Evolutionary conservation across 257 asterid genomes (phyloP), one percentile per base, ranked within the genome.

Genomic region (Ligustrum vulgare): DNA sequence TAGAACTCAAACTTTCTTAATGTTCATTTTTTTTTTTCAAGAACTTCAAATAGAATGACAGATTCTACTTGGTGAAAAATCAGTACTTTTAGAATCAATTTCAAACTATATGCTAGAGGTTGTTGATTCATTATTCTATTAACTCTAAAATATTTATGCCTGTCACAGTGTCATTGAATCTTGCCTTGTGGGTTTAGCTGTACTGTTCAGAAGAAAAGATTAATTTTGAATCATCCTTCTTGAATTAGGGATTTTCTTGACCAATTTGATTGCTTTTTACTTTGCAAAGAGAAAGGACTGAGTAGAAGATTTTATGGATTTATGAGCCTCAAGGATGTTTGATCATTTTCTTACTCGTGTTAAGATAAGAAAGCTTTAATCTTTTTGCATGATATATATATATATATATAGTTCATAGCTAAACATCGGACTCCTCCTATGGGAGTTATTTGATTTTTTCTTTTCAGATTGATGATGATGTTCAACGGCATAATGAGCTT

Each of bases 401-500:
- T n/a, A n/a, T n/a, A n/a, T n/a, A n/a, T 66, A 32, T 31, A 66
- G 60, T 60, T 66, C 58, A 22, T 69, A 58, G 67, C 54, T 37
- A 13, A 63, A 69, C 41, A 16, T 33, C 34, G 69, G 68, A 62
- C 39, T 71, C 37, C 12, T 72, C 32, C 0, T 74, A 11, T 72
- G 79, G 33, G 11, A 51, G 73, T 54, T 81, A 74, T 70, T 11
- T 12, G 35, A 63, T 8, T 3, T 71, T 20, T 64, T 43, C 64
- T 63, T 71, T 35, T 77, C 82, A 95, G 99, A 82, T 95, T 82
- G 99, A 95, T 51, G 83, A 84, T 54, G 98, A 95, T 81, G 81
- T 90, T 80, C 94, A 83, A 82, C 90, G 97, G 88, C 97, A 95
- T 56, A 77, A 91, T 65, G 89, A 91, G 79, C 97, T 95, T 79